Evolutionary conservation across 345 rosid genomes (phyloP).

Genomic region (Moricandia moricandioides): DNA sequence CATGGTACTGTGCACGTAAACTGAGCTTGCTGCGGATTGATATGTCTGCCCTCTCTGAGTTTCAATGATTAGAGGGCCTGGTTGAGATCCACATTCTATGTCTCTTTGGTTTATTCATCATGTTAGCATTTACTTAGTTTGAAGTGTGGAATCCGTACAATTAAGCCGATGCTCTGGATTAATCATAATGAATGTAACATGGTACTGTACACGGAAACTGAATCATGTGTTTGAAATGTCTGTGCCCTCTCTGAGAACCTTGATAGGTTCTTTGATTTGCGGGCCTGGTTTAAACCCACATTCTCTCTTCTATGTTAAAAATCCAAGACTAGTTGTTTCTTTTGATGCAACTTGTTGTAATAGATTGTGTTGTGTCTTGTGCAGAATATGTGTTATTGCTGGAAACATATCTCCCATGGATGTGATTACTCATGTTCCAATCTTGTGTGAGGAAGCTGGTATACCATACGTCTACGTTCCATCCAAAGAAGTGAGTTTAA

Average conservation of each 20-base stretch:
- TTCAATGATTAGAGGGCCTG: constrained; percentile 30
- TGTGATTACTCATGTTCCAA: constrained; percentile 90
- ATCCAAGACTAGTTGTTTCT: too few relatives aligned
- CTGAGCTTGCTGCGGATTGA: constrained; percentile 16
- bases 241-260: constrained; percentile 44
- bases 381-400: constrained; percentile 89
- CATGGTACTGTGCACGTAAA: constrained; percentile 59
- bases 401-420: constrained; percentile 98
- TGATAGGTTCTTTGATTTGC: constrained; percentile 17
- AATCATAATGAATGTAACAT: constrained; percentile 44
- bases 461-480: constrained; percentile 86
- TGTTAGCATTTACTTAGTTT: too few relatives aligned
- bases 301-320: background rate
- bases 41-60: constrained; percentile 33
- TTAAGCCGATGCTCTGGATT: constrained; percentile 61
- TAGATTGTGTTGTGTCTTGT: background rate
- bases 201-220: constrained; percentile 53
- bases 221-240: constrained; percentile 29
- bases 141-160: constrained; percentile 13
- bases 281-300: constrained; percentile 38
- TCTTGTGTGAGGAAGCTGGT: constrained; percentile 82
- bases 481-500: constrained; percentile 70
- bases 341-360: background rate
- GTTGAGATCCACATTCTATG: constrained; percentile 9
- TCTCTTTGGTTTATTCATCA: background rate